Percentiles rank a stretch among this genome's conserved stretches.
Conservation (phyloP, 768 basidiomycete genomes). For the Cystofilobasidium capitatum region DNA sequence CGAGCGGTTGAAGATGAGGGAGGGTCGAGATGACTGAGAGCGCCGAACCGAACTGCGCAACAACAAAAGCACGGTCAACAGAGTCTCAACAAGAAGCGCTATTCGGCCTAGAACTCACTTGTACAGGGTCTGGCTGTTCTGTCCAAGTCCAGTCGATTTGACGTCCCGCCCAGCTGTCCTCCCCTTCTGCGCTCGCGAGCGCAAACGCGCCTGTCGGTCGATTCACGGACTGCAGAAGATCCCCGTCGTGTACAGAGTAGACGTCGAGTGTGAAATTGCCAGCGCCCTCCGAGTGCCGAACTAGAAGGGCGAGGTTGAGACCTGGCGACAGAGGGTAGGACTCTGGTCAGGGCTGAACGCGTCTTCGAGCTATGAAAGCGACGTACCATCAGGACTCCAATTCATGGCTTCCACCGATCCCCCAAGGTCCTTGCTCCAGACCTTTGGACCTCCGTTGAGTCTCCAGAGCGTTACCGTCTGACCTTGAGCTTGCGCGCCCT, state of each 20-base stretch:
- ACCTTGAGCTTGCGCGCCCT: neutral
- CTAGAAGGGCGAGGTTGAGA: conserved; percentile 5
- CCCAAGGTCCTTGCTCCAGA: conserved; percentile 10
- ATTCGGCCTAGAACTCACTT: neutral
- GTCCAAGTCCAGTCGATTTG: conserved; percentile 10
- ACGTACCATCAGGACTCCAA: conserved; percentile 25
- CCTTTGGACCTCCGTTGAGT: conserved; percentile 10
- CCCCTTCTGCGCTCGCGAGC: neutral
- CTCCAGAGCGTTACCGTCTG: conserved; percentile 5
- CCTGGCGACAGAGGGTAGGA: neutral
- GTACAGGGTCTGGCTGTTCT: neutral
- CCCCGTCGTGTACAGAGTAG: conserved; percentile 16
- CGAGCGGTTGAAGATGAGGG: neutral
- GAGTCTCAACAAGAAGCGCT: neutral
- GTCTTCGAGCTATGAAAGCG: neutral
- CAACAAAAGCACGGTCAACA: neutral
- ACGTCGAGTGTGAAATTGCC: conserved; percentile 1
- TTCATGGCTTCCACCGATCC: conserved; percentile 11
- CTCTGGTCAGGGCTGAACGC: neutral
- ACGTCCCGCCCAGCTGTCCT: neutral
- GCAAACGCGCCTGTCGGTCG: neutral
- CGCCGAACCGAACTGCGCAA: neutral
- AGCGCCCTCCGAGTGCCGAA: neutral
- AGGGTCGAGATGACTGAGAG: neutral
- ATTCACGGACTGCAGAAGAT: neutral